A percentile compares a stretch with the other conserved stretches of the same genome.
phyloP scores from a whole-genome alignment of 768 basidiomycete species.

The Tulasnella sp. region DNA sequence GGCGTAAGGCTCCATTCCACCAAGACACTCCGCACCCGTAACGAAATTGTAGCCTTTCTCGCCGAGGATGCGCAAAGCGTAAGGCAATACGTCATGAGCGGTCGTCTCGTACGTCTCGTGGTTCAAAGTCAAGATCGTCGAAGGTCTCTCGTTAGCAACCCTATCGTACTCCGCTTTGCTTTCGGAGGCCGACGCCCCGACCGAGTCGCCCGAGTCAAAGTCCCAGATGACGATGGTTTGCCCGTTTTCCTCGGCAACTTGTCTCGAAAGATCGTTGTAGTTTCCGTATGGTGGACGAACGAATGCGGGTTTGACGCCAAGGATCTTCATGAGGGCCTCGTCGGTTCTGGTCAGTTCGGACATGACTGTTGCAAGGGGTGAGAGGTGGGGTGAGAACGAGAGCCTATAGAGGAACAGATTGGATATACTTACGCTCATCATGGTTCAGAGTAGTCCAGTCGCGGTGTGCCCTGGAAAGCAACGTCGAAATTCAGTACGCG shows the following conservation, averaged over 20 bases:
- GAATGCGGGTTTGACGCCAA: conserved; percentile 23
- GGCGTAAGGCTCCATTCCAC: too few species aligned
- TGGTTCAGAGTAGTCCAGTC: background rate
- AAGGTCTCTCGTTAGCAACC: conserved; percentile 19
- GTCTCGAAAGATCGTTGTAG: conserved; percentile 5
- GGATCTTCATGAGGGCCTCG: conserved; percentile 15
- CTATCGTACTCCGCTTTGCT: conserved; percentile 4
- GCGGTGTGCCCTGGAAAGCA: background rate
- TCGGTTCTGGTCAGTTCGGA: background rate
- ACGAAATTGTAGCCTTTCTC: background rate
- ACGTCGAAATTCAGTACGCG: background rate
- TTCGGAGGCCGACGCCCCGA: background rate
- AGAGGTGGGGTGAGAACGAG: too few species aligned
- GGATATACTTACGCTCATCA: background rate
- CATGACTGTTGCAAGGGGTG: too few species aligned
- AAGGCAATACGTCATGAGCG: background rate
- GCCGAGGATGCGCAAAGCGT: background rate
- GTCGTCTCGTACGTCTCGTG: conserved; percentile 27
- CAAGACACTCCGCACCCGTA: conserved; percentile 3
- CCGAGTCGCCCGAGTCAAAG: conserved; percentile 26
- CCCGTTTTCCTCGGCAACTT: background rate
- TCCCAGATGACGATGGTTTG: conserved; percentile 24
- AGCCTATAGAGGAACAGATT: too few species aligned
- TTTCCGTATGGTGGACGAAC: conserved; percentile 25
- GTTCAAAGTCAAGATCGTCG: conserved; percentile 27